Evolutionary conservation across 2,329 filamentous ascomycete species (phyloP), one percentile per base, ranked within the genome.

Genomic region (Colletotrichum agaves): DNA sequence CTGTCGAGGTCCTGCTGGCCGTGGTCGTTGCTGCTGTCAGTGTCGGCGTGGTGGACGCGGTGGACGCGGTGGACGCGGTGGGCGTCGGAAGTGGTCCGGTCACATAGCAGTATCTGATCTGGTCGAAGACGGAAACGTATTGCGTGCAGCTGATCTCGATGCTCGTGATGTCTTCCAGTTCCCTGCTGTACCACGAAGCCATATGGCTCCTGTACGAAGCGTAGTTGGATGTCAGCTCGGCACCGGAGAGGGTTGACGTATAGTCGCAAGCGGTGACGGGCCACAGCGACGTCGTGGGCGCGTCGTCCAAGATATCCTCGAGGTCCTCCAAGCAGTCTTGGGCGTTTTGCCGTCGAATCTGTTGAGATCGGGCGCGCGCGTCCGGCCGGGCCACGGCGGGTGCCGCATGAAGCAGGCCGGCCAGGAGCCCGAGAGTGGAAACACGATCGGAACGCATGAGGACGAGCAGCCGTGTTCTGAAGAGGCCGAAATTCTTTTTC

Each of bases 151-250:
- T 68, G 31, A 44, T 37, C 19, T 64, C 61, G 4, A 68, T n/a
- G 33, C 55, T 68, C 7, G 65, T 59, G 2, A 68, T 68, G 31
- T 68, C 65, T 2, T 68, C 65, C 6, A 60, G 41, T 5, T 68
- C 65, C n/a, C 65, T 50, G 3, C 12, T 37, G 61, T 68, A 68
- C 65, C 65, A 68, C 2, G 65, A 68, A 17, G 65, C 47, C 65
- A 68, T 65, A 2, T 55, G 61, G 35, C 31, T 68, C 21, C 65
- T 41, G 47, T 31, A 68, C 1, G 61, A 41, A 0, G 65, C 61
- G 5, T 68, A 68, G 33, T n/a, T 68, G 4, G 47, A 35, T 10
- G 61, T 53, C 7, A 64, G 53, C 37, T 68, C 61, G 23, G 55
- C 55, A 17, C 65, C 65, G 6, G 65, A 68, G 13, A 68, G 65